phyloP scores from a whole-genome alignment of 441 rosid species.

The Gossypium davidsonii region DNA sequence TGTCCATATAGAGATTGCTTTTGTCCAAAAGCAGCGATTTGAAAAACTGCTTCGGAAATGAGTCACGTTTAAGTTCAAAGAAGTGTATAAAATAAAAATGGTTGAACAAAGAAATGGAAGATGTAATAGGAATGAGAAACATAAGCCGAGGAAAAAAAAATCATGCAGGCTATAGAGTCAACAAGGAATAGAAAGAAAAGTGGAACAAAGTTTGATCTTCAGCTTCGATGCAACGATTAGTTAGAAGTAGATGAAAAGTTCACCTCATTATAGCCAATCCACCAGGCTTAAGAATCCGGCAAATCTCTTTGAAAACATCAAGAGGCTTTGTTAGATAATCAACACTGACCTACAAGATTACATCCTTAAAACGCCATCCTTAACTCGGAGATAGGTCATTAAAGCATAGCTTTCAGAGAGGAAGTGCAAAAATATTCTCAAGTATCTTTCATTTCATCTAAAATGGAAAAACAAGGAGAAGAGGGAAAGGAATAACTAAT shows the following conservation, averaged over 20 bases:
- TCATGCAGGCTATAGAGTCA: background rate
- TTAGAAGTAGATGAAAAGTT: conserved; percentile 11
- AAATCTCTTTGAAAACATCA: conserved; percentile 77
- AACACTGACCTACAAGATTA: conserved; percentile 62
- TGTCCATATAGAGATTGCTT: conserved; percentile 94
- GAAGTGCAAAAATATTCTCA: background rate
- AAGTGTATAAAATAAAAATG: background rate
- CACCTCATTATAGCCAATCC: conserved; percentile 81
- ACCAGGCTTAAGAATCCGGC: conserved; percentile 73
- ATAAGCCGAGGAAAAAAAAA: background rate
- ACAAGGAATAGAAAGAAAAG: background rate
- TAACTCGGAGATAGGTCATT: background rate
- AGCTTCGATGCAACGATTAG: background rate
- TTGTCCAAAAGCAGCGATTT: conserved; percentile 86
- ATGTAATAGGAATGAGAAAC: background rate
- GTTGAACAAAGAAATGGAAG: background rate
- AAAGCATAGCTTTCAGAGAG: background rate
- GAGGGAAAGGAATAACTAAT: background rate
- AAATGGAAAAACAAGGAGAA: background rate
- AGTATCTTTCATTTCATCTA: background rate
- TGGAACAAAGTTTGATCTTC: background rate
- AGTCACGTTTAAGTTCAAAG: conserved; percentile 10
- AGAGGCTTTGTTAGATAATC: conserved; percentile 84
- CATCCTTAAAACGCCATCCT: background rate
- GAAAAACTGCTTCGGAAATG: conserved; percentile 53